Conservation (phyloP, 2,329 filamentous ascomycete species). For the Arthrobotrys sinensis region DNA sequence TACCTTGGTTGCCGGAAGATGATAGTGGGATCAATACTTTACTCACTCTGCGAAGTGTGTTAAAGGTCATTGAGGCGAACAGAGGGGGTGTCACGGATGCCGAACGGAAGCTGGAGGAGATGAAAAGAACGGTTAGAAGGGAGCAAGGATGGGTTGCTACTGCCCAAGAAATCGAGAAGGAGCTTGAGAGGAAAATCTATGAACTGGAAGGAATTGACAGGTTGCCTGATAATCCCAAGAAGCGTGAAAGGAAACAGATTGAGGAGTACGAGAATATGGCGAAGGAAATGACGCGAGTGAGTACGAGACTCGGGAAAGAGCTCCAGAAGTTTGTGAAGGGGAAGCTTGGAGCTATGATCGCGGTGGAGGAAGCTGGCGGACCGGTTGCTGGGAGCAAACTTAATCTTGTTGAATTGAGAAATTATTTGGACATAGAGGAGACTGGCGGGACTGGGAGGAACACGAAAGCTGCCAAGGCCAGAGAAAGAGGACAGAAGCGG, state of each 20-base stretch:
- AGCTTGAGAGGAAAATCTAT: constrained; percentile 35
- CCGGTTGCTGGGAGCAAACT: constrained; percentile 52
- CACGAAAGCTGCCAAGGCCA: constrained; percentile 42
- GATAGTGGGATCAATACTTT: constrained; percentile 51
- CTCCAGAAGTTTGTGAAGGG: constrained; percentile 54
- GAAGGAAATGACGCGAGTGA: constrained; percentile 40
- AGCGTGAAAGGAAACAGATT: constrained; percentile 47
- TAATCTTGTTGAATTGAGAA: constrained; percentile 29
- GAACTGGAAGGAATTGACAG: constrained; percentile 41
- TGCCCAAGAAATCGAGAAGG: constrained; percentile 49
- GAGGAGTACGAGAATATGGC: constrained; percentile 45
- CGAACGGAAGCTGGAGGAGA: constrained; percentile 43
- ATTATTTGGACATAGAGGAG: constrained; percentile 31
- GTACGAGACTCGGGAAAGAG: constrained; percentile 37
- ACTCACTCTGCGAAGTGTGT: constrained; percentile 36
- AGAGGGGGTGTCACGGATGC: constrained; percentile 38
- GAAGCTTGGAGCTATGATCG: constrained; percentile 48
- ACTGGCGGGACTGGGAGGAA: constrained; percentile 22
- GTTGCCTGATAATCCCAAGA: constrained; percentile 21
- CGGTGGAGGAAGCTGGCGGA: constrained; percentile 56
- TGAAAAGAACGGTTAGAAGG: constrained; percentile 31
- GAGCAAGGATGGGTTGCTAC: constrained; percentile 48
- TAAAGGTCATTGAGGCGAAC: constrained; percentile 52
- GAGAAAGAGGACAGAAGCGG: constrained; percentile 50
- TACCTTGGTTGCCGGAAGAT: constrained; percentile 55